Percentiles rank a stretch among this genome's conserved stretches.
Evolutionary conservation across 2,329 filamentous ascomycete genomes (phyloP).

Genomic region (Diatrype stigma): DNA sequence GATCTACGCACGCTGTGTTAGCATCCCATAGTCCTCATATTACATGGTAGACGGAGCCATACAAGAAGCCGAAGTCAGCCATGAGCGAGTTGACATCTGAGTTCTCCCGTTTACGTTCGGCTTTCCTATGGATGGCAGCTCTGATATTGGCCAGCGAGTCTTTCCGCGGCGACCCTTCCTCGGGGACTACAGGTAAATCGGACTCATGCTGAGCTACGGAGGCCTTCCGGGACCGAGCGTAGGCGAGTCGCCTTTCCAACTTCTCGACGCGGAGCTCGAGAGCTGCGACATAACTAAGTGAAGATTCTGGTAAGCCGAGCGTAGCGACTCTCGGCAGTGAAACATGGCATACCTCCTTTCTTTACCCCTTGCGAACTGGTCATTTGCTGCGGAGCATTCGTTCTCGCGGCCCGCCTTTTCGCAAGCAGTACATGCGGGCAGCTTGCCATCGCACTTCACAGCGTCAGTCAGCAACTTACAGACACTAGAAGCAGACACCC

Average conservation of each 20-base stretch:
- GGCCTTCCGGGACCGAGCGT: conserved; percentile 66
- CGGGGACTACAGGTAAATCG: conserved; percentile 39
- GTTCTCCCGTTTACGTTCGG: conserved; percentile 65
- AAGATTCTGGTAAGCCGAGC: conserved; percentile 1
- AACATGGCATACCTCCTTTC: conserved; percentile 67
- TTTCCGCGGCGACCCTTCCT: conserved; percentile 49
- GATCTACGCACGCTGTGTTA: conserved; percentile 50
- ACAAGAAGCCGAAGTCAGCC: conserved; percentile 91
- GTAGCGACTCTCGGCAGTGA: background rate
- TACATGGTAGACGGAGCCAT: conserved; percentile 28
- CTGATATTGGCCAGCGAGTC: conserved; percentile 60
- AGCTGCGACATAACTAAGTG: conserved; percentile 79
- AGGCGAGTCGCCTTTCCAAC: conserved; percentile 72
- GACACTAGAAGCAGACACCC: conserved; percentile 2
- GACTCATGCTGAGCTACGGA: conserved; percentile 63
- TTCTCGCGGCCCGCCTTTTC: conserved; percentile 82
- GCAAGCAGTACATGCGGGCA: conserved; percentile 92
- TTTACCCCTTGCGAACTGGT: conserved; percentile 93
- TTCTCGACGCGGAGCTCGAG: conserved; percentile 89
- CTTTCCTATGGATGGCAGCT: conserved; percentile 61
- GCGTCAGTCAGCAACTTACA: conserved; percentile 11
- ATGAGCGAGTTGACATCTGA: conserved; percentile 88
- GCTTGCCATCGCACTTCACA: conserved; percentile 80
- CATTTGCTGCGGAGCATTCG: conserved; percentile 90
- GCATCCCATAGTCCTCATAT: background rate